Evolutionary conservation across 1,284 basidiomycete species (phyloP).

Genomic region (Peniophora sp.): DNA sequence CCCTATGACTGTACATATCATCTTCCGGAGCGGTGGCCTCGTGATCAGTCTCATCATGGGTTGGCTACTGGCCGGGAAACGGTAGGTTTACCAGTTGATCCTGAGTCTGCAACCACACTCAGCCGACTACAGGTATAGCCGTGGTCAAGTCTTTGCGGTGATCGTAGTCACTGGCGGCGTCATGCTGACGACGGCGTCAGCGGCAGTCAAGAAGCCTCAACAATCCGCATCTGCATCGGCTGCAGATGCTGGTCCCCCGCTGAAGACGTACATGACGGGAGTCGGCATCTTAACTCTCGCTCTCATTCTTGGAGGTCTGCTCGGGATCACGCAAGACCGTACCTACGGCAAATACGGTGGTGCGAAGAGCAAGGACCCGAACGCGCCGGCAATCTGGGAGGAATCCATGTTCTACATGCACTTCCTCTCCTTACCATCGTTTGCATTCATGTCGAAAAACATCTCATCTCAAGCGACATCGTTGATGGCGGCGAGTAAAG

Average conservation of each 20-base stretch:
- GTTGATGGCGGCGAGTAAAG: conserved; percentile 33
- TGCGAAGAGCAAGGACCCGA: not conserved
- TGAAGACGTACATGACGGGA: conserved; percentile 53
- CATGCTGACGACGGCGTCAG: conserved; percentile 76
- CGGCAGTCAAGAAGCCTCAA: conserved; percentile 24
- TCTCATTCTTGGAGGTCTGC: conserved; percentile 72
- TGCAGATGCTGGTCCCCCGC: conserved; percentile 3
- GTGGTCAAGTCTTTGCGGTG: conserved; percentile 64
- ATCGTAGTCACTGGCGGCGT: conserved; percentile 78
- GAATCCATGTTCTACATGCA: conserved; percentile 90
- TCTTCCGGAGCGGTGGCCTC: conserved; percentile 88
- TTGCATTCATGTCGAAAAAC: conserved; percentile 47
- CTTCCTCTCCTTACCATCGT: conserved; percentile 68
- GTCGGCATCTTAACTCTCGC: conserved; percentile 71
- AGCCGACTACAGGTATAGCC: conserved; percentile 49
- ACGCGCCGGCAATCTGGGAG: conserved; percentile 51
- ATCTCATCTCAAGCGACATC: conserved; percentile 41
- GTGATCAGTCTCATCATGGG: conserved; percentile 76
- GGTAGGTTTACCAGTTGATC: conserved; percentile 29
- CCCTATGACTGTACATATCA: conserved; percentile 91
- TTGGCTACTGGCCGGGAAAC: conserved; percentile 50
- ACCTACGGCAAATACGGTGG: conserved; percentile 63
- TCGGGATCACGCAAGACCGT: conserved; percentile 83
- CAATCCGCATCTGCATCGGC: not conserved
- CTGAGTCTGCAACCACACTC: not conserved